Percentiles rank a stretch among this genome's conserved stretches.
These are phyloP conservation scores for Aspergillus floridensis DNA, from an alignment of 2,329 filamentous ascomycete genomes.

Conservation along the genomic window DNA sequence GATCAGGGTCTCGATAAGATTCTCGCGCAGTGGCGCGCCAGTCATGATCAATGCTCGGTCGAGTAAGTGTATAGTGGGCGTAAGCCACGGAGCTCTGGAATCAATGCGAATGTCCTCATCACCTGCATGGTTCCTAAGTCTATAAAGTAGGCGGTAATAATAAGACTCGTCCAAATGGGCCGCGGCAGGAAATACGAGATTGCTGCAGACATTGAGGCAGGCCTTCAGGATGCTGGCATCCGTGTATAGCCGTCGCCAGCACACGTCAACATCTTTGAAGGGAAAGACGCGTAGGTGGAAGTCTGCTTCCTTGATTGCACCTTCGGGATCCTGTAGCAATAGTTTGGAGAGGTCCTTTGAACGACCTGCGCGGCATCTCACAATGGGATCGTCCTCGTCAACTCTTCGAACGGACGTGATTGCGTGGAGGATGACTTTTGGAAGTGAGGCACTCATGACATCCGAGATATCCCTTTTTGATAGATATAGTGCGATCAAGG, in stretches of 20 bases:
- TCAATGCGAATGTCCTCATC: slow-evolving; percentile 11
- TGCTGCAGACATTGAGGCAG: slow-evolving; percentile 30
- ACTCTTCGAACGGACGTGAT: slow-evolving; percentile 30
- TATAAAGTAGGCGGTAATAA: slow-evolving; percentile 16
- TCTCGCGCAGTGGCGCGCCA: slow-evolving; percentile 59
- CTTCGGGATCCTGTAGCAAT: slow-evolving; percentile 36
- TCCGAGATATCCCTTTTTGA: background rate
- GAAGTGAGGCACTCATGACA: slow-evolving; percentile 18
- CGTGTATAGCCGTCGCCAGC: slow-evolving; percentile 58
- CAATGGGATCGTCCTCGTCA: slow-evolving; percentile 34
- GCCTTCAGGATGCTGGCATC: slow-evolving; percentile 55
- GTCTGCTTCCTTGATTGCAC: slow-evolving; percentile 50
- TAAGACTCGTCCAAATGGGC: background rate
- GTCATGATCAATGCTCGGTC: slow-evolving; percentile 76
- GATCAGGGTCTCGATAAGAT: slow-evolving; percentile 40
- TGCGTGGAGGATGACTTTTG: slow-evolving; percentile 21
- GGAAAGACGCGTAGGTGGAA: slow-evolving; percentile 55
- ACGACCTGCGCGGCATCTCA: slow-evolving; percentile 33
- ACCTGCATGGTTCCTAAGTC: slow-evolving; percentile 9
- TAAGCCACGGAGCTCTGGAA: slow-evolving; percentile 47
- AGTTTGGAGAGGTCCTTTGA: slow-evolving; percentile 18
- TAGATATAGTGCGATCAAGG: background rate
- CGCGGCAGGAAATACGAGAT: slow-evolving; percentile 15
- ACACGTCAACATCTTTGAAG: slow-evolving; percentile 54
- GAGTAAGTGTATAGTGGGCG: slow-evolving; percentile 61